Evolutionary conservation across 192 early-diverging fungal species (phyloP).

Genomic region (Gamsiella multidivaricata): DNA sequence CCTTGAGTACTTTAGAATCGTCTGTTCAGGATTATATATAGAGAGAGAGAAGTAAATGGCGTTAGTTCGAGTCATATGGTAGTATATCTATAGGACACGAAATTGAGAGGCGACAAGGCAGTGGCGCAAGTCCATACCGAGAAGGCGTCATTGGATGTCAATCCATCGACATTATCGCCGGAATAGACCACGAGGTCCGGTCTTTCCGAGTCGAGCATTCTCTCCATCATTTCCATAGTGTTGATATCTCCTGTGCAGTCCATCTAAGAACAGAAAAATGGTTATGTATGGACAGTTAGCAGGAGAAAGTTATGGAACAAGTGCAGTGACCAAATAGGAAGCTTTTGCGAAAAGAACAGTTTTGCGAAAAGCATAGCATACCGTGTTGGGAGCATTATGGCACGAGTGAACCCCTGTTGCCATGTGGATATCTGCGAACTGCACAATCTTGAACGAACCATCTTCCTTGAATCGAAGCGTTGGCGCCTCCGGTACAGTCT

Average conservation of each 20-base stretch:
- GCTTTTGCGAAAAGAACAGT: neutral
- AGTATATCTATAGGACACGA: too few relatives aligned
- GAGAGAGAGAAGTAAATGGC: neutral
- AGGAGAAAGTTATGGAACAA: neutral
- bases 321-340: neutral
- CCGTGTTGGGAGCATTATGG: slow-evolving; percentile 36
- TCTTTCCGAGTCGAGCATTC: slow-evolving; percentile 54
- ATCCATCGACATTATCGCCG: slow-evolving; percentile 59
- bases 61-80: too few relatives aligned
- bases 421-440: slow-evolving; percentile 61
- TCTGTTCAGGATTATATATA: slow-evolving; percentile 12
- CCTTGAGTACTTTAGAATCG: slow-evolving; percentile 44
- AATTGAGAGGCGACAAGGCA: neutral
- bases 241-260: slow-evolving; percentile 54
- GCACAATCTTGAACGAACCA: slow-evolving; percentile 60
- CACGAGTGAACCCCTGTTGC: slow-evolving; percentile 57
- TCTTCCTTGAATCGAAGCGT: slow-evolving; percentile 49
- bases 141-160: slow-evolving; percentile 46
- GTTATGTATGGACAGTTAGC: neutral
- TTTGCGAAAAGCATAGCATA: slow-evolving; percentile 15
- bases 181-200: slow-evolving; percentile 60
- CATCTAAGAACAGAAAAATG: slow-evolving; percentile 31
- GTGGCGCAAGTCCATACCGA: slow-evolving; percentile 11
- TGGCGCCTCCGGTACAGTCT: slow-evolving; percentile 14
- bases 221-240: slow-evolving; percentile 53